phyloP scores from a whole-genome alignment of 2,329 filamentous ascomycete species.

The Sordariomycetes sp. region DNA sequence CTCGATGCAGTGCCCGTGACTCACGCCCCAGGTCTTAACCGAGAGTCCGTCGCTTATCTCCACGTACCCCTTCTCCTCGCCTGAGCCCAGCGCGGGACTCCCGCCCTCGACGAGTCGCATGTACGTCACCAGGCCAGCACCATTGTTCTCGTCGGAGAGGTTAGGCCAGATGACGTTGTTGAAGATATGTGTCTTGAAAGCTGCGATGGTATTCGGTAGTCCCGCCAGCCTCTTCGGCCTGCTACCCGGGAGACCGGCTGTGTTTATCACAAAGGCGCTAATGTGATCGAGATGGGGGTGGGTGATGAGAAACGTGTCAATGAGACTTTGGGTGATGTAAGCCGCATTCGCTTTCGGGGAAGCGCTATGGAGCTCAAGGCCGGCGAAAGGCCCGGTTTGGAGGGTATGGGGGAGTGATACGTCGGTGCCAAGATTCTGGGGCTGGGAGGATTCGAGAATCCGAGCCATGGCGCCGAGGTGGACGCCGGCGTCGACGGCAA shows the following conservation, averaged over 20 bases:
- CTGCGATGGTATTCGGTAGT: constrained; percentile 76
- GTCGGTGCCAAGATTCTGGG: constrained; percentile 18
- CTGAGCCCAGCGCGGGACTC: constrained; percentile 69
- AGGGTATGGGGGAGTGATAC: constrained; percentile 36
- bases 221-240: constrained; percentile 79
- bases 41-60: constrained; percentile 80
- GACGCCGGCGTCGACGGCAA: constrained; percentile 90
- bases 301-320: constrained; percentile 85
- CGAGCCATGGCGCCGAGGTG: constrained; percentile 76
- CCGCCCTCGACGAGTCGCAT: constrained; percentile 80
- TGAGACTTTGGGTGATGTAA: constrained; percentile 62
- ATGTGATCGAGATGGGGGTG: constrained; percentile 97
- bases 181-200: constrained; percentile 89
- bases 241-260: constrained; percentile 67
- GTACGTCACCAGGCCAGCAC: constrained; percentile 84
- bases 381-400: constrained; percentile 63
- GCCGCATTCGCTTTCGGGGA: constrained; percentile 66
- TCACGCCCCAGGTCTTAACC: constrained; percentile 79
- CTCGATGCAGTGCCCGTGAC: constrained; percentile 81
- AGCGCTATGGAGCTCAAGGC: constrained; percentile 54
- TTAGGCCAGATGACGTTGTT: constrained; percentile 99
- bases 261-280: constrained; percentile 84
- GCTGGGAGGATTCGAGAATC: constrained; percentile 51
- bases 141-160: constrained; percentile 87
- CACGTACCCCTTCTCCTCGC: constrained; percentile 69